phyloP scores from a whole-genome alignment of 1,139 yeast species.

The Taphrina sp. region DNA sequence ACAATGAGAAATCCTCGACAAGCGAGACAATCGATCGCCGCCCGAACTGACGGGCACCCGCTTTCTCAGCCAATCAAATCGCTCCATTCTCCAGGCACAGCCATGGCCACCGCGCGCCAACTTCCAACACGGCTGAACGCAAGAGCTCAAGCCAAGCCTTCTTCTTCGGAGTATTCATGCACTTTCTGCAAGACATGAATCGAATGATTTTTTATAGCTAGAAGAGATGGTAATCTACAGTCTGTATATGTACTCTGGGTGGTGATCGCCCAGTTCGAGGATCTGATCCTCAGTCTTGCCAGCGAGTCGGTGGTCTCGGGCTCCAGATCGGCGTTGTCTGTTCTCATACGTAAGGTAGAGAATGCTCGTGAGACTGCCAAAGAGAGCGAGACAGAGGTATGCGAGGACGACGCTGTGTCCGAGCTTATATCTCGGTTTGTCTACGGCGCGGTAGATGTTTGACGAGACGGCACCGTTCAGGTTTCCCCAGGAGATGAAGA shows the following conservation, averaged over 20 bases:
- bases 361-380: slow-evolving; percentile 10
- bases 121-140: too few relatives aligned
- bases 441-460: slow-evolving; percentile 28
- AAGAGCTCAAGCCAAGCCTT: too few relatives aligned
- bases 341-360: slow-evolving; percentile 11
- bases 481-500: slow-evolving; percentile 48
- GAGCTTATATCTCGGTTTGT: slow-evolving; percentile 28
- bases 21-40: too few relatives aligned
- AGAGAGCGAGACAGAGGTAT: slow-evolving; percentile 12
- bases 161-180: too few relatives aligned
- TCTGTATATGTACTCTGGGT: slow-evolving; percentile 23
- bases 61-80: background rate
- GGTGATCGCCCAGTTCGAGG: slow-evolving; percentile 22
- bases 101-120: too few relatives aligned
- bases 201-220: too few relatives aligned
- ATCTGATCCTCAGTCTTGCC: slow-evolving; percentile 16
- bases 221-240: too few relatives aligned
- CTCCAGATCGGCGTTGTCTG: slow-evolving; percentile 13
- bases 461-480: slow-evolving; percentile 47
- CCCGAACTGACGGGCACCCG: too few relatives aligned
- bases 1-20: too few relatives aligned
- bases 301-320: slow-evolving; percentile 18
- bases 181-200: too few relatives aligned
- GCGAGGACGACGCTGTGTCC: slow-evolving; percentile 29
- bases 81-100: too few relatives aligned